Evolutionary conservation across 257 asterid genomes (phyloP), one percentile per base, ranked within the genome.

Genomic region (Petrea volubilis): DNA sequence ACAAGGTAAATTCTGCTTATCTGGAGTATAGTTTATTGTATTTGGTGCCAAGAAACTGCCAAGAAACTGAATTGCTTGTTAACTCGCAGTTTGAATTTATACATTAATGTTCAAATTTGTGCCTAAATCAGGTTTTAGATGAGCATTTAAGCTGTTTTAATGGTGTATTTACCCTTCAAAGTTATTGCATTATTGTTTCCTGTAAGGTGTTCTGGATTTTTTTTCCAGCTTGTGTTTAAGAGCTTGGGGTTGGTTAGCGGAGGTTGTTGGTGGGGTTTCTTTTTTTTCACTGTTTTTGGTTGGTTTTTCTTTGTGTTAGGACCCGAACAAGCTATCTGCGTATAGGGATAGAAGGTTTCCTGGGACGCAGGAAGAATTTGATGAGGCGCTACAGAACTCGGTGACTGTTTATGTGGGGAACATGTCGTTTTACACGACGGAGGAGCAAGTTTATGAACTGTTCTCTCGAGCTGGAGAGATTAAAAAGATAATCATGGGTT

Each of bases 391-490:
- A 53, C 79, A 67, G 67, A 85, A 77, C 47, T 90, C 97, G 10
- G 80, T 85, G 2, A 94, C 98, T n/a, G 83, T 90, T 50, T 94
- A 94, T 60, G 77, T 86, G 5, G 99, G 98, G 77, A 94, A 95
- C 74, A 88, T 95, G 97, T 95, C 98, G 17, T 94, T 95, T 77
- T 95, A 95, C 66, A 88, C 99, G 0, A 95, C 99, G 2, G 99
- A 95, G 84, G 99, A 95, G 88, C 99, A 95, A 78, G 94, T 92
- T 58, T 95, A 90, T 31, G 99, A 95, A 89, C 74, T 95, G 51
- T 91, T 95, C 77, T 74, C 94, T 9, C 87, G 98, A 41, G 90
- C 99, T 13, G 99, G 99, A 50, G 99, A 94, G 90, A 80, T 94
- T 58, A 94, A 88, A 69, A 91, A 88, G 93, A 91, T 94, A 53